phyloP scores from a whole-genome alignment of 164 flowering plant species.

The Tetrastigma voinierianum region DNA sequence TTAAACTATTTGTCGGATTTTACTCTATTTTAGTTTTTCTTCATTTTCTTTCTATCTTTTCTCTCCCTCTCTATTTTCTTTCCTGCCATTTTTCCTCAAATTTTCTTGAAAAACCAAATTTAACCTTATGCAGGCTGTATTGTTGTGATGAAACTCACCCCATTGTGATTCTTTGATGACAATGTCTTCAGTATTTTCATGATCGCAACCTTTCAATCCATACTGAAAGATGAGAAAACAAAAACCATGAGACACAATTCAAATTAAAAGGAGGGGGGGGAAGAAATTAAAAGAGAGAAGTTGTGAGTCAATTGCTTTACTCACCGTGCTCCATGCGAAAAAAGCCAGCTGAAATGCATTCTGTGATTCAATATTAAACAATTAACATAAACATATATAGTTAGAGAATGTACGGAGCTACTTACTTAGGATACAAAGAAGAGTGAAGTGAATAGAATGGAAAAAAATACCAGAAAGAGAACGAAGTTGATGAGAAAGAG shows the following conservation, averaged over 20 bases:
- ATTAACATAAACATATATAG: neutral
- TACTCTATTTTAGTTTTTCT: no score
- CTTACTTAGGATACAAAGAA: neutral
- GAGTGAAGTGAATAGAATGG: neutral
- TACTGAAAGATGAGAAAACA: conserved; percentile 29
- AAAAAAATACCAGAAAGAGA: conserved; percentile 45
- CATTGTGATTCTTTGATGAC: conserved; percentile 42
- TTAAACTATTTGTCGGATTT: no score
- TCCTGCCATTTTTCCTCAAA: no score
- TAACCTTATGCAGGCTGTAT: neutral
- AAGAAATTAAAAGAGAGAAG: neutral
- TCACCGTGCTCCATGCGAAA: conserved; percentile 49
- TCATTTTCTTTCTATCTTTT: no score
- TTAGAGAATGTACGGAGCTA: neutral
- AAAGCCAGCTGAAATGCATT: conserved; percentile 70
- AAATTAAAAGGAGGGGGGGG: no score
- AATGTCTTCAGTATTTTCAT: conserved; percentile 29
- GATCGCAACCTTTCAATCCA: conserved; percentile 37
- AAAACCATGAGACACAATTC: neutral
- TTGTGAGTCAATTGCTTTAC: conserved; percentile 12
- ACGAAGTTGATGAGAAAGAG: conserved; percentile 54
- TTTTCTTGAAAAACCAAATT: no score
- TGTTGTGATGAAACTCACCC: conserved; percentile 32
- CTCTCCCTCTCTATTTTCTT: no score
- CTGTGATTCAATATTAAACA: conserved; percentile 25